These are phyloP conservation scores for Corchorus olitorius DNA, from an alignment of 345 rosid genomes.

Conservation along the genomic window DNA sequence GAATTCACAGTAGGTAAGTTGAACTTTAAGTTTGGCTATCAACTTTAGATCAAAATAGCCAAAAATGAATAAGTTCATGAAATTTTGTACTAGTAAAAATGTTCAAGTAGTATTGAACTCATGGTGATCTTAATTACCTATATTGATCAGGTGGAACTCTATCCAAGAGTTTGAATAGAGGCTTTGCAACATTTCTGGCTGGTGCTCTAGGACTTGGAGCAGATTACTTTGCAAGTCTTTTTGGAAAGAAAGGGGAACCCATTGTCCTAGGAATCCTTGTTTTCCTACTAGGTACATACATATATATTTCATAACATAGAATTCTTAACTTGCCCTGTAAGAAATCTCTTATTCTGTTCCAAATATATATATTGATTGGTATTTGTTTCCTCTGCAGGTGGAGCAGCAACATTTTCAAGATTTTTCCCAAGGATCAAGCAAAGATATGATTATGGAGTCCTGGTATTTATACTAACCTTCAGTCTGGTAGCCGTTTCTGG, in stretches of 20 bases:
- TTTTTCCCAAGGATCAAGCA: slow-evolving; percentile 75
- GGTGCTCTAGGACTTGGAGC: slow-evolving; percentile 69
- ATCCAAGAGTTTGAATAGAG: slow-evolving; percentile 66
- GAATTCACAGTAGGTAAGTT: slow-evolving; percentile 81
- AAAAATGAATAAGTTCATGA: background rate
- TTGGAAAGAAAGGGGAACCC: slow-evolving; percentile 64
- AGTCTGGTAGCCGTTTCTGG: slow-evolving; percentile 76
- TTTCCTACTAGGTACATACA: slow-evolving; percentile 50
- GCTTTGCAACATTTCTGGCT: slow-evolving; percentile 64
- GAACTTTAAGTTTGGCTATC: background rate
- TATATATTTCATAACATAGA: background rate
- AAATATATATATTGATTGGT: background rate
- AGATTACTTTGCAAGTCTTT: slow-evolving; percentile 55
- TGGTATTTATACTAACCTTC: slow-evolving; percentile 80
- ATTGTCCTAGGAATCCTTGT: slow-evolving; percentile 66
- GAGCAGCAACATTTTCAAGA: slow-evolving; percentile 63
- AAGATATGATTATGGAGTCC: slow-evolving; percentile 82
- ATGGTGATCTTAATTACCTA: background rate
- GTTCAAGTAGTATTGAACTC: background rate
- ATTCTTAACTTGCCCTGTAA: background rate
- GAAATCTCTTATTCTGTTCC: background rate
- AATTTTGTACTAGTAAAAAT: background rate
- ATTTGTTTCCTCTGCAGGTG: slow-evolving; percentile 39
- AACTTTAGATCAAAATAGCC: background rate
- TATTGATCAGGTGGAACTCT: slow-evolving; percentile 64